Conservation (phyloP, 148 eudicot species). For the Limonium bicolor region DNA sequence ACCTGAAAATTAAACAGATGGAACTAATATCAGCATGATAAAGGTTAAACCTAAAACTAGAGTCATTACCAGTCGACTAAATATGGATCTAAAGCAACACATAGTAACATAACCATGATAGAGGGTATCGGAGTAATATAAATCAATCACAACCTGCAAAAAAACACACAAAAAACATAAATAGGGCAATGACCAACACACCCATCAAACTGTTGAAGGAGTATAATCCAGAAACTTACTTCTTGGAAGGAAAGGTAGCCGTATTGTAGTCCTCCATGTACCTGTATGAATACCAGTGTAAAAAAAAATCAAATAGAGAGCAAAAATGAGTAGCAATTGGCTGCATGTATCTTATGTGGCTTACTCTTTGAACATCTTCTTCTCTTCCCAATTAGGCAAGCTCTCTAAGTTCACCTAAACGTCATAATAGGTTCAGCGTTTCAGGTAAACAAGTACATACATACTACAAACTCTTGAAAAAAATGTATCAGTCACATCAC, state of each 20-base stretch:
- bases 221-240: slow-evolving; percentile 33
- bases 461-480: no score
- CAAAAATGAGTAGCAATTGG: neutral
- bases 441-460: no score
- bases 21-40: neutral
- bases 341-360: no score
- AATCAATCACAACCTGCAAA: neutral
- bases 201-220: no score
- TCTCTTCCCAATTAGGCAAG: slow-evolving; percentile 89
- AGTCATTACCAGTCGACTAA: neutral
- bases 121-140: no score
- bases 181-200: neutral
- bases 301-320: neutral
- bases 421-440: no score
- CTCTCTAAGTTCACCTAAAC: slow-evolving; percentile 97
- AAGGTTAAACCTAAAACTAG: neutral
- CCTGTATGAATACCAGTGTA: slow-evolving; percentile 31
- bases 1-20: slow-evolving; percentile 36
- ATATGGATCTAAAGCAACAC: neutral
- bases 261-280: slow-evolving; percentile 99
- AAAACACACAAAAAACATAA: neutral
- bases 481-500: no score
- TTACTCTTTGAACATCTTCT: slow-evolving; percentile 94
- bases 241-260: slow-evolving; percentile 86
- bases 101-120: neutral